Conservation (phyloP, 805 yeast genomes). For the Debaryomyces maramus region DNA sequence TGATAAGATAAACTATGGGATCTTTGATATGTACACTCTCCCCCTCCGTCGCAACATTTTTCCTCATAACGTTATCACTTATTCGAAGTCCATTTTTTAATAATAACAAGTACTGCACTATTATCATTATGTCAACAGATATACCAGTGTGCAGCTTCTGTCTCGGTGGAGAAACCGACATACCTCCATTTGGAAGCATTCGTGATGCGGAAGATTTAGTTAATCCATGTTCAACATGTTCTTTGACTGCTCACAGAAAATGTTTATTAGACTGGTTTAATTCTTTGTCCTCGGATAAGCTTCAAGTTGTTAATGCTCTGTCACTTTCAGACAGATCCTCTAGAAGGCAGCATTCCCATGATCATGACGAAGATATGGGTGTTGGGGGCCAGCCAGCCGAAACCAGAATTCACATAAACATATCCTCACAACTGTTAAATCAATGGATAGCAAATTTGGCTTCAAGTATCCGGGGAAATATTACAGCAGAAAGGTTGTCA, state of each 20-base stretch:
- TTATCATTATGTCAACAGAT: conserved; percentile 11
- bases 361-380: conserved; percentile 10
- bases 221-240: conserved; percentile 40
- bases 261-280: conserved; percentile 45
- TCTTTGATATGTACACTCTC: no score
- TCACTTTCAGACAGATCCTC: conserved; percentile 1
- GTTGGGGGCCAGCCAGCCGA: conserved; percentile 11
- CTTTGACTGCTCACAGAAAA: conserved; percentile 35
- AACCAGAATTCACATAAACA: conserved; percentile 10
- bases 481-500: not conserved
- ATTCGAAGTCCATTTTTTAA: not conserved
- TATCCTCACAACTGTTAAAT: conserved; percentile 15
- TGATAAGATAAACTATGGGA: no score
- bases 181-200: conserved; percentile 39
- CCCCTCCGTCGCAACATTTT: not conserved
- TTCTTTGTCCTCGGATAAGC: conserved; percentile 29
- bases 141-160: conserved; percentile 35
- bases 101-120: not conserved
- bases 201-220: conserved; percentile 37
- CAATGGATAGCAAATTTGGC: conserved; percentile 15
- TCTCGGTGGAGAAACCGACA: conserved; percentile 37
- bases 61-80: not conserved
- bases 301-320: conserved; percentile 17
- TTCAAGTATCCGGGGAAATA: conserved; percentile 2
- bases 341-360: conserved; percentile 2